Base-by-base conservation (phyloP, 2,329 filamentous ascomycete genomes). In the Penicillium olsonii region DNA sequence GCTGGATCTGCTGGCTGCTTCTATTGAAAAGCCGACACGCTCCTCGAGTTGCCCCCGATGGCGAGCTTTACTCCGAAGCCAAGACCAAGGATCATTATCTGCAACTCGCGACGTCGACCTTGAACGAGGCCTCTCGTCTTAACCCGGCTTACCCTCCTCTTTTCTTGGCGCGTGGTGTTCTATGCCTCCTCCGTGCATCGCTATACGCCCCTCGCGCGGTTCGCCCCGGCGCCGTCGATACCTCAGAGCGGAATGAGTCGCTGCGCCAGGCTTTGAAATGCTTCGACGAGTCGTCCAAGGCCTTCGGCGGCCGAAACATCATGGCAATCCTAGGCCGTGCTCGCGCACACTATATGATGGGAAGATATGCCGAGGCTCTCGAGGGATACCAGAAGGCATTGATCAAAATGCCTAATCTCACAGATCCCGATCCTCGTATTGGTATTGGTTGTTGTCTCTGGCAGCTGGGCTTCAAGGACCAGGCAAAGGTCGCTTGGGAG, bases 381-480 rank as follows among this genome's bases (percentile, higher is more conserved):
- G 81, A 88, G 52, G 79, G 83, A 19, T 99, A 97, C 68, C 94
- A 99, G 73, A 87, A 90, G 52, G 90, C 91, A 14, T 76, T 99
- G 42, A 80, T 85, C 61, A 91, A 88, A 70, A 91, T 92, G 77
- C 94, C 94, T 2, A 85, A 90, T 59, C 79, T 97, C 64, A 84
- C 88, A 35, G 94, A 99, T 64, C 94, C 94, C 0, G 94, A 99
- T 70, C 95, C 94, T 59, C 84, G 95, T 61, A 92, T 99, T 60
- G 94, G 94, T 47, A 92, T 99, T 64, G 94, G 94, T 38, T 94
- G 90, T 71, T 99, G 94, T 76, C 87, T 96, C 69, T 99, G 95
- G 94, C 90, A 96, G 70, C 79, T 99, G 22, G 92, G 92, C 10
- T 91, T 90, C 77, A 96, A 95, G 70, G 90, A 95, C 27, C 90